Base-by-base conservation (phyloP, 139 green algal genomes). In the Ettlia oleoabundans region DNA sequence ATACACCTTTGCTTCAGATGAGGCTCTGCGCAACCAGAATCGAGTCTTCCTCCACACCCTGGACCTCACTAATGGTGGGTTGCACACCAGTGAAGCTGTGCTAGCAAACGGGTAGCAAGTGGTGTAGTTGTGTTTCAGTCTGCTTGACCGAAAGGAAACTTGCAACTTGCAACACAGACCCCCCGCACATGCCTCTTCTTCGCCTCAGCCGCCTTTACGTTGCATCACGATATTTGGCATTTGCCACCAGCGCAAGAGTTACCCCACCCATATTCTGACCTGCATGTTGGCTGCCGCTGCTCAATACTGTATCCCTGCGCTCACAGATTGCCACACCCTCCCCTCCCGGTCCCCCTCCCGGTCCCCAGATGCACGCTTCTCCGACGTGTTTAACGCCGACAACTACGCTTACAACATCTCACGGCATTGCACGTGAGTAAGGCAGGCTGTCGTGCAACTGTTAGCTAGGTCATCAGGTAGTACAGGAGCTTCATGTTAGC, bases 361-460 rank as follows among this genome's bases (percentile, higher is more conserved):
- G 13, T 58, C 47, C 13, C 47, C 47, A 24, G 47, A 10, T 24
- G 47, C 47, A 10, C 47, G 47, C 47, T 58, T 58, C 47, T 15
- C 13, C 47, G 10, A 58, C 15, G 13, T 24, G 8, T 75, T 32
- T 3, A 28, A 75, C 38, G 18, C 38, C 0, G 24, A 4, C 38
- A 75, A 75, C 67, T 75, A 55, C 41, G 67, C 67, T 2, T 61
- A 75, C 67, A 75, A 32, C 67, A 75, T 75, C 38, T 4, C 28
- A 26, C 67, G 67, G 9, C 37, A 28, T 40, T 75, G 67, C 67
- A 75, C 67, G 67, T 75, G 40, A 74, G 66, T 9, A 35, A n/a
- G 61, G 61, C 13, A 38, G 33, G 61, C 61, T 9, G 10, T 32
- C 2, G 35, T 22, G 61, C 26, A n/a, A 35, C 3, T 2, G 7